These are phyloP conservation scores for Citeromyces siamensis DNA, from an alignment of 1,139 yeast genomes.

Conservation along the genomic window DNA sequence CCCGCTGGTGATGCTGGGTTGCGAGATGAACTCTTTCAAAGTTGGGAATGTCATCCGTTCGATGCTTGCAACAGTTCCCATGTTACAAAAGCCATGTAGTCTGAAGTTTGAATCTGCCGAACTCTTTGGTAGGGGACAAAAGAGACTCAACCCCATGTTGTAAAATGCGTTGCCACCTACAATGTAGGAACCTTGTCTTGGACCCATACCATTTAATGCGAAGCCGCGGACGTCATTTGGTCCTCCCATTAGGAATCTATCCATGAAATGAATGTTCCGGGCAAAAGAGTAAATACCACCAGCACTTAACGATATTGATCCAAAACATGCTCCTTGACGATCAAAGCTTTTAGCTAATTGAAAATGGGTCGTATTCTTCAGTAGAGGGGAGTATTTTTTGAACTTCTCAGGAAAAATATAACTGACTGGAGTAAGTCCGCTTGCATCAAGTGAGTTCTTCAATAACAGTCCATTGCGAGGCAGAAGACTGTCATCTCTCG, in stretches of 20 bases:
- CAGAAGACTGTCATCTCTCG: slow-evolving; percentile 40
- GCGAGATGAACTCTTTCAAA: neutral
- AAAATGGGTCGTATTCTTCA: slow-evolving; percentile 36
- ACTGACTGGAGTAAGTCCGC: slow-evolving; percentile 26
- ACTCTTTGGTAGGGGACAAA: slow-evolving; percentile 52
- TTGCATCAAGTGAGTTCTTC: slow-evolving; percentile 45
- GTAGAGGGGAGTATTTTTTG: slow-evolving; percentile 17
- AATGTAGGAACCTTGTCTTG: slow-evolving; percentile 47
- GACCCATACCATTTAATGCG: slow-evolving; percentile 73
- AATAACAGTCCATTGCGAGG: slow-evolving; percentile 47
- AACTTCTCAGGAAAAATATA: slow-evolving; percentile 11
- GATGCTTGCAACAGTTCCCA: slow-evolving; percentile 45
- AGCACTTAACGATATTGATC: slow-evolving; percentile 12
- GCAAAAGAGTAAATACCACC: slow-evolving; percentile 12
- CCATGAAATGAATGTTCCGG: slow-evolving; percentile 53
- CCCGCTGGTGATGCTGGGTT: slow-evolving; percentile 24
- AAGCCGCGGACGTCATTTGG: slow-evolving; percentile 78
- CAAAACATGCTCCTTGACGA: slow-evolving; percentile 4
- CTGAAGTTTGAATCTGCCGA: slow-evolving; percentile 49
- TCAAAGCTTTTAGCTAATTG: slow-evolving; percentile 25
- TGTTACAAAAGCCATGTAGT: slow-evolving; percentile 59
- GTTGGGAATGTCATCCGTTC: slow-evolving; percentile 6
- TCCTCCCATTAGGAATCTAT: slow-evolving; percentile 49
- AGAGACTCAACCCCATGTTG: slow-evolving; percentile 59
- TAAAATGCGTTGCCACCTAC: slow-evolving; percentile 76